These are phyloP conservation scores for Pyrus bretschneideri DNA, from an alignment of 306 rosid species.

Conservation along the genomic window DNA sequence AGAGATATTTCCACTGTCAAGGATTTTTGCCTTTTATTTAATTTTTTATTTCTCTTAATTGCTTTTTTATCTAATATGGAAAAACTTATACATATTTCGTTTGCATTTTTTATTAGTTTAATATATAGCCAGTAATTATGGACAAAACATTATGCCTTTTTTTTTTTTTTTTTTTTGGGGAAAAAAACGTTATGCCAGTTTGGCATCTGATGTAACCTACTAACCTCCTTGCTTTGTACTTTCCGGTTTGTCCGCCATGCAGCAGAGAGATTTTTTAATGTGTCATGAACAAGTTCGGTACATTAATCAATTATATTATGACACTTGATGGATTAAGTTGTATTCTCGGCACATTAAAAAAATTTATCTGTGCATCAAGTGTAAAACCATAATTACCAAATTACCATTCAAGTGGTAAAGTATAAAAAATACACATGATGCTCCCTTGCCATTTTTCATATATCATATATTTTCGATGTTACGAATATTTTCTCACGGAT, in stretches of 20 bases:
- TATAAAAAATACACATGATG: background rate
- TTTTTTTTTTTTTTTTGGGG: no score
- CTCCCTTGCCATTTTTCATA: background rate
- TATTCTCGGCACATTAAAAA: no score
- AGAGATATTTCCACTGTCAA: background rate
- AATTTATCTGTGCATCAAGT: background rate
- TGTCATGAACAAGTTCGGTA: no score
- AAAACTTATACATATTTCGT: background rate
- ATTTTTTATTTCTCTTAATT: background rate
- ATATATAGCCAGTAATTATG: background rate
- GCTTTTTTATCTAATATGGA: background rate
- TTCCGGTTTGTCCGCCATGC: background rate
- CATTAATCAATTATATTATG: no score
- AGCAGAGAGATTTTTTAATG: no score
- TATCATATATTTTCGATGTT: background rate
- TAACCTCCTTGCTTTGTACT: background rate
- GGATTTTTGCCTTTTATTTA: background rate
- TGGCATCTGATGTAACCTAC: background rate
- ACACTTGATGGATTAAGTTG: fast-evolving
- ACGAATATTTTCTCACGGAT: background rate
- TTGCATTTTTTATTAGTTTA: background rate
- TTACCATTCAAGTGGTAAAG: background rate
- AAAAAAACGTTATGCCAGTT: background rate
- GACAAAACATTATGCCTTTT: background rate
- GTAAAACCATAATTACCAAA: background rate